These are phyloP conservation scores for Mikania micrantha DNA, from an alignment of 129 eudicot genomes.

Conservation along the genomic window DNA sequence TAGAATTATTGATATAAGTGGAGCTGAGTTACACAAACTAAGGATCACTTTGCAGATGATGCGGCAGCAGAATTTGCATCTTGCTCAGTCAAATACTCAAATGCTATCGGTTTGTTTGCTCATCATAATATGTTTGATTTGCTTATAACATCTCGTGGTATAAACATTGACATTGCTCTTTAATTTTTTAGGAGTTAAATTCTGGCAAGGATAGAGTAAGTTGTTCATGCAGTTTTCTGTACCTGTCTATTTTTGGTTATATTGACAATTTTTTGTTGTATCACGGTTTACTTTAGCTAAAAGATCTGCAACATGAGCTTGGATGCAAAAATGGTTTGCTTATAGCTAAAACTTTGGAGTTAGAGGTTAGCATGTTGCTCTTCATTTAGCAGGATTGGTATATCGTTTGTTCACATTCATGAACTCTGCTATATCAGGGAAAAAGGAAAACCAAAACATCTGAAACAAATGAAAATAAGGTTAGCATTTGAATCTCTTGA, in stretches of 20 bases:
- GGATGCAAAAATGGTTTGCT: conserved; percentile 62
- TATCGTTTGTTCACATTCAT: background rate
- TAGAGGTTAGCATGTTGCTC: conserved; percentile 38
- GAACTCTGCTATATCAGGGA: conserved; percentile 32
- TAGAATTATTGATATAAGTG: conserved; percentile 58
- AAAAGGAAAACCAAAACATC: conserved; percentile 26
- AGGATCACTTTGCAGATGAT: conserved; percentile 54
- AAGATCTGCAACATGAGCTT: conserved; percentile 50
- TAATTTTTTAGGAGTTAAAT: conserved; percentile 48
- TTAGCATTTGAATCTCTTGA: conserved; percentile 11
- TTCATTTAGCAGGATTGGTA: background rate
- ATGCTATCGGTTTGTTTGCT: conserved; percentile 52
- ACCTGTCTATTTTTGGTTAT: background rate
- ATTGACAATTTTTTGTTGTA: background rate
- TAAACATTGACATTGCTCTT: background rate
- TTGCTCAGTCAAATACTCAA: conserved; percentile 57
- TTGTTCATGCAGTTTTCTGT: background rate
- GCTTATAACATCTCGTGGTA: background rate
- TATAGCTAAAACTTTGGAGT: conserved; percentile 33
- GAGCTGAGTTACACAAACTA: conserved; percentile 46
- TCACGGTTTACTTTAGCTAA: conserved; percentile 33
- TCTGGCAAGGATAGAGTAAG: conserved; percentile 62
- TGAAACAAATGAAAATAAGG: conserved; percentile 31
- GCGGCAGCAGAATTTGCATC: conserved; percentile 64
- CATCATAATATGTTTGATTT: background rate